These are phyloP conservation scores for Ceratobasidium sp. DNA, from an alignment of 1,284 basidiomycete species.

Conservation along the genomic window DNA sequence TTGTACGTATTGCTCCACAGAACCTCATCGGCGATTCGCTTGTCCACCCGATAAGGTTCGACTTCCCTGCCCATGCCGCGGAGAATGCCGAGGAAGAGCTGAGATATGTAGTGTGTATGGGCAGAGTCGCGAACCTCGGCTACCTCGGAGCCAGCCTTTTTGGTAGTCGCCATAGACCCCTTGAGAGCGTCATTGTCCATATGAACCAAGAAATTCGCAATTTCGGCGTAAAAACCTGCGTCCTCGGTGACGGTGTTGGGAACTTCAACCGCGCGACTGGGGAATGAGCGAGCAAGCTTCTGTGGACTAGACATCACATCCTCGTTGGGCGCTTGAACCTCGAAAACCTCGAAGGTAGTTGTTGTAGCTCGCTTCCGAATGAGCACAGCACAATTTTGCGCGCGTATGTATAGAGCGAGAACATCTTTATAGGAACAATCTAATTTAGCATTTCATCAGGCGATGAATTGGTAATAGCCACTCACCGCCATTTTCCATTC, in stretches of 20 bases:
- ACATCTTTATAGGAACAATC: constrained; percentile 51
- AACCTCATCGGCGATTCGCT: constrained; percentile 64
- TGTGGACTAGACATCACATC: constrained; percentile 58
- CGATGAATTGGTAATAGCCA: background rate
- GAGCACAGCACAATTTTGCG: constrained; percentile 64
- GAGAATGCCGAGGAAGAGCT: constrained; percentile 61
- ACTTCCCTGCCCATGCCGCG: constrained; percentile 54
- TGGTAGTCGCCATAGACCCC: constrained; percentile 47
- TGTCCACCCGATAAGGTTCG: constrained; percentile 55
- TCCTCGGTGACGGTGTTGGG: constrained; percentile 51
- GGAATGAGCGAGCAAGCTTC: constrained; percentile 59
- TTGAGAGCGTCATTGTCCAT: constrained; percentile 54
- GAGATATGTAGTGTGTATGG: constrained; percentile 62
- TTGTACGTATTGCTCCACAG: constrained; percentile 58
- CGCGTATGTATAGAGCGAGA: constrained; percentile 58
- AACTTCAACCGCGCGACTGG: constrained; percentile 52
- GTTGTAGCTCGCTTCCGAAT: constrained; percentile 54
- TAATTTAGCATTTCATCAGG: too few relatives aligned
- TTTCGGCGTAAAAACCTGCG: constrained; percentile 53
- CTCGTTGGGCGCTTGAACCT: constrained; percentile 57
- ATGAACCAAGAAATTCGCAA: constrained; percentile 56
- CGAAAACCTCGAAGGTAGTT: constrained; percentile 61
- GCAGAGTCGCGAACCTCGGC: constrained; percentile 55
- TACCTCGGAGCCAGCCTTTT: constrained; percentile 53
- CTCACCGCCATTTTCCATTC: constrained; percentile 11